phyloP scores from a whole-genome alignment of 2,329 filamentous ascomycete species.

The Aureobasidium sp. region DNA sequence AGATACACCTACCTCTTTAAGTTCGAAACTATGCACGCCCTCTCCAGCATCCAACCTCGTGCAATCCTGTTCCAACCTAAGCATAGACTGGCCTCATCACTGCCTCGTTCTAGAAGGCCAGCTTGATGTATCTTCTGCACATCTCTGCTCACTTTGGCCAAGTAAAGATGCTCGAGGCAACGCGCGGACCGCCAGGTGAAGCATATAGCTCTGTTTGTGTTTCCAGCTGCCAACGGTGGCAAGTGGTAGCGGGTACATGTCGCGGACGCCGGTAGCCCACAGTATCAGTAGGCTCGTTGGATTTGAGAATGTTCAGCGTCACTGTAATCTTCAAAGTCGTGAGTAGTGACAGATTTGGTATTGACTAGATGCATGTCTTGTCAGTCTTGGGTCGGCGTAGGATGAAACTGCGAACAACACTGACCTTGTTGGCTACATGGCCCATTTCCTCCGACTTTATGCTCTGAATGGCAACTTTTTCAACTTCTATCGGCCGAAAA shows the following conservation, averaged over 20 bases:
- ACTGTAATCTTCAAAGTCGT: not conserved
- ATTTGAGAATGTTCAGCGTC: not conserved
- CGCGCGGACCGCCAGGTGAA: not conserved
- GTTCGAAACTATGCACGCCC: not conserved
- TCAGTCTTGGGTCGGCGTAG: not conserved
- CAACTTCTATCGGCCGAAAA: not conserved
- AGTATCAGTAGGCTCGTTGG: not conserved
- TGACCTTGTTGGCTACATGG: constrained; percentile 18
- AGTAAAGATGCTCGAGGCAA: not conserved
- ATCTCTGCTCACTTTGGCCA: not conserved
- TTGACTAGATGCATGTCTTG: not conserved
- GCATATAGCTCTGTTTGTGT: not conserved
- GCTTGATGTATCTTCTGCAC: not conserved
- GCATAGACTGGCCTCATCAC: not conserved
- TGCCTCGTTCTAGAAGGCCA: not conserved
- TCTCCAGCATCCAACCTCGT: not conserved
- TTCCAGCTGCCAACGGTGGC: not conserved
- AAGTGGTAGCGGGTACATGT: not conserved
- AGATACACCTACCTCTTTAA: not conserved
- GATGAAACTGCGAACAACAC: not conserved
- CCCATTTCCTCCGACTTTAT: constrained; percentile 15
- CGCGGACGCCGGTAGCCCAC: no score
- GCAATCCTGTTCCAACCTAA: not conserved
- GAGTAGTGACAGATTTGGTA: not conserved
- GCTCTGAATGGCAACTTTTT: not conserved